Evolutionary conservation across 2,329 filamentous ascomycete genomes (phyloP).

Genomic region (Paracoccidioides lutzii): DNA sequence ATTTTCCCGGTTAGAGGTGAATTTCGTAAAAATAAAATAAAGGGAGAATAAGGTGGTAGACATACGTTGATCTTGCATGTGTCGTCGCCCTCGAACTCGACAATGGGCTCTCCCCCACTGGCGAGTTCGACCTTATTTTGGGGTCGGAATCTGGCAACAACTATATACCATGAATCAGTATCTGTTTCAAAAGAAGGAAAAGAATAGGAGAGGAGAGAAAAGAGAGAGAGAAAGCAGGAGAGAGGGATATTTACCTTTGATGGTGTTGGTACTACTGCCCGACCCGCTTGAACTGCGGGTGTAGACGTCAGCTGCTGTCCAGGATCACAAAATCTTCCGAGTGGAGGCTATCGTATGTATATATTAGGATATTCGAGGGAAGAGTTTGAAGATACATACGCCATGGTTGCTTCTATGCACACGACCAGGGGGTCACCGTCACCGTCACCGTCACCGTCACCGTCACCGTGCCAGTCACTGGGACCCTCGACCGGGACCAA

Average conservation of each 20-base stretch:
- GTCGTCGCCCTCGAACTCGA: slow-evolving; percentile 75
- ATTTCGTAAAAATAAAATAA: too few species aligned
- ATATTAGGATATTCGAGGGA: background rate
- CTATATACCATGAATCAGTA: slow-evolving; percentile 42
- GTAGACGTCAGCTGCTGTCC: slow-evolving; percentile 9
- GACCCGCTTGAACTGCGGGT: slow-evolving; percentile 20
- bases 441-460: background rate
- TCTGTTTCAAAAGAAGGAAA: background rate
- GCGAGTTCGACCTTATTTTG: slow-evolving; percentile 90
- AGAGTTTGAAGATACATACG: slow-evolving; percentile 26
- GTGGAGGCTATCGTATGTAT: slow-evolving; percentile 2
- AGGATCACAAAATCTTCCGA: background rate
- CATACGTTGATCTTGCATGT: slow-evolving; percentile 72
- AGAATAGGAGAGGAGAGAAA: background rate
- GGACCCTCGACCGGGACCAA: background rate
- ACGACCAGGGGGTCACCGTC: background rate
- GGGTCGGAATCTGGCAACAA: slow-evolving; percentile 93
- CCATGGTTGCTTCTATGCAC: slow-evolving; percentile 26
- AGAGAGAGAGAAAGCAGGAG: background rate
- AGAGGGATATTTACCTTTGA: slow-evolving; percentile 35
- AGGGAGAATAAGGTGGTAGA: background rate
- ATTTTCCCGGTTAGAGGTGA: slow-evolving; percentile 3
- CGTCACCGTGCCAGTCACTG: background rate
- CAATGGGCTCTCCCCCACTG: slow-evolving; percentile 83
- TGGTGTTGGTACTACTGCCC: slow-evolving; percentile 32